Evolutionary conservation across 306 rosid genomes (phyloP), one percentile per base, ranked within the genome.

Genomic region (Echinosophora koreensis): DNA sequence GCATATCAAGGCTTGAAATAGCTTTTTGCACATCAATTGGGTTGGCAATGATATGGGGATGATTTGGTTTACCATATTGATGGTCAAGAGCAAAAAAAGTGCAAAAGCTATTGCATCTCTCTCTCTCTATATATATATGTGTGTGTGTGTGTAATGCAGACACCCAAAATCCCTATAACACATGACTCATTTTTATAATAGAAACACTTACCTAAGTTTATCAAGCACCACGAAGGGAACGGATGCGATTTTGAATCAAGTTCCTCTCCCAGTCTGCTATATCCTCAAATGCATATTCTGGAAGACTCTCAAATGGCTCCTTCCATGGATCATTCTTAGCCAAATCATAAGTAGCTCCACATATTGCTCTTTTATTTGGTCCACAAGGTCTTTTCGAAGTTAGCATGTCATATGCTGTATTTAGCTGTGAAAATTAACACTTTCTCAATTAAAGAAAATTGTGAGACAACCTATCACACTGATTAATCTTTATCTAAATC

Each of bases 361-460:
- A 90, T 35, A 95, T 92, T 7, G 97, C 97, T 71, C 44, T 82
- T 88, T 82, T 92, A 80, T 84, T 92, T 28, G 98, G 98, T 68
- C 98, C 97, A 71, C 97, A 95, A 14, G 92, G 98, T 81, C 98
- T 89, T 80, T 90, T 90, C 41, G 92, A 79, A 71, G 93, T 92
- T 60, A 95, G 74, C 50, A 84, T 83, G 55, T 90, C 96, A 71
- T 92, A 95, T 42, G 97, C 97, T 76, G 75, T 65, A 83, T 87
- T 89, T 69, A 95, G 85, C 97, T 95, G 90, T 60, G 62, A 56
- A 54, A 70, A n/a, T 8, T 59, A 35, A 6, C 7, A 51, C 27
- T 51, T 22, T 27, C 32, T 62, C 28, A 10, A 71, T 4, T 30
- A 22, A 22, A 39, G 62, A 62, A 64, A 83, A 32, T 34, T 35